These are phyloP conservation scores for Periglandula ipomoeae DNA, from an alignment of 2,329 filamentous ascomycete genomes.

Conservation along the genomic window DNA sequence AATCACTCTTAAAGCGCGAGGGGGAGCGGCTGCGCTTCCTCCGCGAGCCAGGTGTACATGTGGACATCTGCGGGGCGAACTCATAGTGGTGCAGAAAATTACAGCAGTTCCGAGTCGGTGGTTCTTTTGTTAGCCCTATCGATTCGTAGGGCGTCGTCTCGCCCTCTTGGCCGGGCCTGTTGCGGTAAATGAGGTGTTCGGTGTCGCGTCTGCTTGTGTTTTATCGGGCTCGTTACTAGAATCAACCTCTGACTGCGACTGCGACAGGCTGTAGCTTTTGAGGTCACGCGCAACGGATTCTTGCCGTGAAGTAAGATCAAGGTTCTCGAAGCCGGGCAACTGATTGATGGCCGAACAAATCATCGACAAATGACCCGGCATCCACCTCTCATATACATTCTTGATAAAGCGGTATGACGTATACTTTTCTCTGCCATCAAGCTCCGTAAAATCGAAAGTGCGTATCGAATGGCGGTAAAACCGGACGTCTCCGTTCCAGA, in stretches of 20 bases:
- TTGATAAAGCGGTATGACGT: slow-evolving; percentile 7
- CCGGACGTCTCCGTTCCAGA: neutral
- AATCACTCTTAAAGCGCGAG: too few relatives aligned
- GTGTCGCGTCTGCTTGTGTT: neutral
- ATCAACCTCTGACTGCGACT: neutral
- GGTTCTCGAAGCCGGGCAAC: neutral
- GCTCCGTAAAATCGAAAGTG: slow-evolving; percentile 3
- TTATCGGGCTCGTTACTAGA: neutral
- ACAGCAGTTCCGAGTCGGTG: neutral
- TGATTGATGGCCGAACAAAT: slow-evolving; percentile 8
- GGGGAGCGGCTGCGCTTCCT: too few relatives aligned
- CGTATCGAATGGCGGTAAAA: slow-evolving; percentile 2
- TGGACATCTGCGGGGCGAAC: too few relatives aligned
- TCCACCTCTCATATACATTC: slow-evolving; percentile 7
- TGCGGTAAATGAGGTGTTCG: neutral
- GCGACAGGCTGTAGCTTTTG: neutral
- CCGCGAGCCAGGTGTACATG: too few relatives aligned
- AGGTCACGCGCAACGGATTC: neutral
- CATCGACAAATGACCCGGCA: slow-evolving; percentile 5
- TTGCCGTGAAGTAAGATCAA: neutral
- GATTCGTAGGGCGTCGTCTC: slow-evolving; percentile 47
- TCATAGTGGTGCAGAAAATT: neutral
- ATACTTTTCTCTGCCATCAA: slow-evolving; percentile 8
- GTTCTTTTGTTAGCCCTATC: neutral
- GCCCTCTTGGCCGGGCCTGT: slow-evolving; percentile 5